Conservation (phyloP, 768 basidiomycete species). For the Ramaria sp. region DNA sequence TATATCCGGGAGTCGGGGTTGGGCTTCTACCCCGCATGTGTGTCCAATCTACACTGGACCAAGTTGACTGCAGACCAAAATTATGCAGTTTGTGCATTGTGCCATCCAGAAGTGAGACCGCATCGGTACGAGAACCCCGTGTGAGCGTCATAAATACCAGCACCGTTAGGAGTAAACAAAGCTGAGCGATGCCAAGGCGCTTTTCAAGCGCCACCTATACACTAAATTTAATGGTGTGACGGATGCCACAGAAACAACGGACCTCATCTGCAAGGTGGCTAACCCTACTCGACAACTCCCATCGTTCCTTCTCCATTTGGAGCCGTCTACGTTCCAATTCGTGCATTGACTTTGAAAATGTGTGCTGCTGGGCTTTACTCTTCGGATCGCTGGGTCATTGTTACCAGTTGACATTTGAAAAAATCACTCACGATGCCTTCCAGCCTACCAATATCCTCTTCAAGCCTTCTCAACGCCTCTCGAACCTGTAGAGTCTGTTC, state of each 20-base stretch:
- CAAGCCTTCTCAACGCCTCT: conserved; percentile 61
- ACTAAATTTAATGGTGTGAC: neutral
- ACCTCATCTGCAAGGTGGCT: conserved; percentile 79
- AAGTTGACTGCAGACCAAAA: neutral
- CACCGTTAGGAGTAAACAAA: conserved; percentile 73
- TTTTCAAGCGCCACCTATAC: conserved; percentile 76
- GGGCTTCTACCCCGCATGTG: neutral
- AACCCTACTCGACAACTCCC: conserved; percentile 56
- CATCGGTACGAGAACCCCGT: conserved; percentile 41
- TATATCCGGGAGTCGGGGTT: neutral
- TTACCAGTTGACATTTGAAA: neutral
- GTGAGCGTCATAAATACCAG: conserved; percentile 83
- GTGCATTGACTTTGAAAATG: conserved; percentile 48
- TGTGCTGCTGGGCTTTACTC: conserved; percentile 63
- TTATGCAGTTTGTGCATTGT: neutral
- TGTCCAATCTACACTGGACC: conserved; percentile 1
- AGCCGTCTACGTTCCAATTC: conserved; percentile 63
- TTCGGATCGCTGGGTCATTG: conserved; percentile 17
- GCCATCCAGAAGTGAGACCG: conserved; percentile 5
- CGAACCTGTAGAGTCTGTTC: conserved; percentile 75
- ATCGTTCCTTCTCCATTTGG: conserved; percentile 60
- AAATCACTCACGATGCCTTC: conserved; percentile 56
- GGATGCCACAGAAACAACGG: conserved; percentile 5
- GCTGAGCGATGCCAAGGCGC: conserved; percentile 78
- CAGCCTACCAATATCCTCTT: conserved; percentile 68